Evolutionary conservation across 2,329 filamentous ascomycete species (phyloP).

Genomic region (Cercospora zeina): DNA sequence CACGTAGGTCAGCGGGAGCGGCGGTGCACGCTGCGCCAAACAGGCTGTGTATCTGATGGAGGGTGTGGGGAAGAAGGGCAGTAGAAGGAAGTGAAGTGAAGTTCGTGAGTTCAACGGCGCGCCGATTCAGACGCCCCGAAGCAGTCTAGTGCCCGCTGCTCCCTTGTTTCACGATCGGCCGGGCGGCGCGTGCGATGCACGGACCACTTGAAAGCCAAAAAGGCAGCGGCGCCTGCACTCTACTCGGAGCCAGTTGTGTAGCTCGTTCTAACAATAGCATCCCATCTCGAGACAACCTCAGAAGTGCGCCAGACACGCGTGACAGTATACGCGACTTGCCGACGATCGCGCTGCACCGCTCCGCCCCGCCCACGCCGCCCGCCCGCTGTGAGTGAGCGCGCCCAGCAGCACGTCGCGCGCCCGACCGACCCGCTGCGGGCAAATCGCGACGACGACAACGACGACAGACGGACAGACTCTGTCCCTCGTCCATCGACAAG

Average conservation of each 20-base stretch:
- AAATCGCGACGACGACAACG: not conserved
- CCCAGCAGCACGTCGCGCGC: slow-evolving; percentile 1
- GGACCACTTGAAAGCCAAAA: not conserved
- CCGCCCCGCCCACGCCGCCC: not conserved
- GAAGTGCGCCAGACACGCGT: slow-evolving; percentile 3
- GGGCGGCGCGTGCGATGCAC: not conserved
- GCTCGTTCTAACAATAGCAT: slow-evolving; percentile 11
- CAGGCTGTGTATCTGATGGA: not conserved
- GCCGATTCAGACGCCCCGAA: not conserved
- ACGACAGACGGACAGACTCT: not conserved
- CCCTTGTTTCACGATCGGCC: slow-evolving; percentile 1
- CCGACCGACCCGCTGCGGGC: not conserved
- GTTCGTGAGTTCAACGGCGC: not conserved
- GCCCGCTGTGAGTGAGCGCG: not conserved
- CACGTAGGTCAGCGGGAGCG: not conserved
- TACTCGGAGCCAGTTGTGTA: slow-evolving; percentile 1
- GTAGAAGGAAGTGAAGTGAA: not conserved
- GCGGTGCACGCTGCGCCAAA: not conserved
- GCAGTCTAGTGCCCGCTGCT: not conserved
- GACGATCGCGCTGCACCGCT: not conserved
- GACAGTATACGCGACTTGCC: not conserved
- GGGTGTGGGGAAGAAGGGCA: not conserved
- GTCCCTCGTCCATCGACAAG: not conserved
- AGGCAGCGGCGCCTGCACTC: not conserved
- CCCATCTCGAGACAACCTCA: slow-evolving; percentile 2